Base-by-base conservation (phyloP, 257 asterid genomes). In the Perilla frutescens region DNA sequence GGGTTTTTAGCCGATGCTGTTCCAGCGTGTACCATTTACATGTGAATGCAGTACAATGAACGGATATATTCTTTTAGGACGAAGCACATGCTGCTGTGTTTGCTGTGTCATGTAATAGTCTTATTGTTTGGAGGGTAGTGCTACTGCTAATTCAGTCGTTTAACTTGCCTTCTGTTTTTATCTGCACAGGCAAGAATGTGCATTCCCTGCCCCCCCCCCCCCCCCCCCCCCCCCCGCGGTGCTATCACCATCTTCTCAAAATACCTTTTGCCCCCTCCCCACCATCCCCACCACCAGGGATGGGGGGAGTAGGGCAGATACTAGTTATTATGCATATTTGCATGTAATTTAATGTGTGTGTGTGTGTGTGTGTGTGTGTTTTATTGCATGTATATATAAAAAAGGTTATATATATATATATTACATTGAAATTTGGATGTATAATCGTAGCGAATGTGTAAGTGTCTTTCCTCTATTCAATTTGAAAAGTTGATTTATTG, bases 41-140 rank as follows among this genome's bases (percentile, higher is more conserved):
- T 65, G 77, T 4, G 4, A 34, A 4, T 70, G 80, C 50, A 66
- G 75, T 64, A 48, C 55, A 62, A 60, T 53, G 64, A 76, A 67
- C 70, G 66, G 73, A 49, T 32, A 65, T 68, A 68, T 77, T 81
- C 81, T 68, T 70, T 77, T 51, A 47, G 73, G 81, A 73, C 32
- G 54, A 55, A 68, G 43, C 79, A 76, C 29, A 53, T 58, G 63
- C 63, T 58, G 63, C 63, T 71, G 79, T 51, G 47, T 68, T 48
- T 80, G 81, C 45, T 41, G 64, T 73, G 77, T 68, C 49, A 53
- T 72, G 82, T 43, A 63, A 60, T 64, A 65, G 71, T 71, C 74
- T 56, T 70, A 64, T 58, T 71, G 70, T 40, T 80, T 75, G 84
- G 80, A 80, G 71, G 37, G 63, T 71, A 58, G 51, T 71, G 66